Percentiles rank a stretch among this genome's conserved stretches.
These are phyloP conservation scores for Crucihimalaya himalaica DNA, from an alignment of 345 rosid genomes.

Conservation along the genomic window DNA sequence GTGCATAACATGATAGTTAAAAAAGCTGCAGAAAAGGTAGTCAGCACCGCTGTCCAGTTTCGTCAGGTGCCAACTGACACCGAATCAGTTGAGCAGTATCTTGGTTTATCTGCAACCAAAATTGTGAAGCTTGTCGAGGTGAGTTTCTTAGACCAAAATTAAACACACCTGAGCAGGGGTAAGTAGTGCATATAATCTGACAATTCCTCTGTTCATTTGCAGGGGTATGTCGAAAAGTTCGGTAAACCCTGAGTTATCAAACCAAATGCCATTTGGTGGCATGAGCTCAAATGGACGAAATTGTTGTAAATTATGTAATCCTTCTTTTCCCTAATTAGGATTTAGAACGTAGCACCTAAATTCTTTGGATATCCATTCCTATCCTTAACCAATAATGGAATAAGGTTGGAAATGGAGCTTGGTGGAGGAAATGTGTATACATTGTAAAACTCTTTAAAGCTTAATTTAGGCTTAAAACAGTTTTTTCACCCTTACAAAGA, in stretches of 20 bases:
- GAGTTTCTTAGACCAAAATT: slow-evolving; percentile 32
- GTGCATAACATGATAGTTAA: slow-evolving; percentile 76
- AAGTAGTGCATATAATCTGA: slow-evolving; percentile 17
- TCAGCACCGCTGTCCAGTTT: slow-evolving; percentile 54
- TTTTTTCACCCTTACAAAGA: slow-evolving; percentile 3
- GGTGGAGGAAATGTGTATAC: slow-evolving; percentile 23
- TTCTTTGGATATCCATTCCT: slow-evolving; percentile 22
- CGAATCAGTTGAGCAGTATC: slow-evolving; percentile 60
- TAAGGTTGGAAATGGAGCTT: slow-evolving; percentile 27
- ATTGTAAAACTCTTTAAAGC: slow-evolving; percentile 22
- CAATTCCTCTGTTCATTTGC: slow-evolving; percentile 45
- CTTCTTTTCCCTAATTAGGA: slow-evolving; percentile 10
- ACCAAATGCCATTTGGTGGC: slow-evolving; percentile 13
- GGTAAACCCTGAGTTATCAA: slow-evolving; percentile 58
- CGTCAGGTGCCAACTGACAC: slow-evolving; percentile 60
- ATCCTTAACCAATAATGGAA: slow-evolving; percentile 29
- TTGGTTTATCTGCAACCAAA: slow-evolving; percentile 56
- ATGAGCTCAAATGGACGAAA: slow-evolving; percentile 18
- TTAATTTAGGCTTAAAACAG: slow-evolving; percentile 13
- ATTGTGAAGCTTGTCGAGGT: slow-evolving; percentile 85
- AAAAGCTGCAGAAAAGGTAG: slow-evolving; percentile 73
- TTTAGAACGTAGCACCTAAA: not conserved
- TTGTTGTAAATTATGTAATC: slow-evolving; percentile 34
- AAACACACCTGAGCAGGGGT: not conserved
- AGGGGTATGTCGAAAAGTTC: slow-evolving; percentile 75